phyloP scores from a whole-genome alignment of 148 eudicot species.

The Cornus suecica region DNA sequence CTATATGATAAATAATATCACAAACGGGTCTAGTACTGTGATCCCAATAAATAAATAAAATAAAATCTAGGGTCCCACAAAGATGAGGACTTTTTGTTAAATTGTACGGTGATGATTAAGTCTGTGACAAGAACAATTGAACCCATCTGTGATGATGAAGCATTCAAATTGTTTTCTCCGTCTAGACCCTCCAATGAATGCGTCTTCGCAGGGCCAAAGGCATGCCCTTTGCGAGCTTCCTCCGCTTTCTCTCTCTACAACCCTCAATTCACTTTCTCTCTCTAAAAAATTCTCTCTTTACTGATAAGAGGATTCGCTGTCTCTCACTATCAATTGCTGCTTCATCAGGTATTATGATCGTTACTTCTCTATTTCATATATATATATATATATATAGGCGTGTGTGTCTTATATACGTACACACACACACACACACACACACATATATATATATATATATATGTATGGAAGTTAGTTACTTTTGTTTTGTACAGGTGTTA shows the following conservation, averaged over 20 bases:
- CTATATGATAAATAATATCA: too few species aligned
- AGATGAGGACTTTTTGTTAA: too few species aligned
- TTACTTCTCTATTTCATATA: not conserved
- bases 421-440: too few species aligned
- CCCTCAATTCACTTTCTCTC: constrained; percentile 21
- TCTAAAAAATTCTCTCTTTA: not conserved
- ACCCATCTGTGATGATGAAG: not conserved
- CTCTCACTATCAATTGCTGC: not conserved
- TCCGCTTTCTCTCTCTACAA: constrained; percentile 13
- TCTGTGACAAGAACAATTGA: not conserved
- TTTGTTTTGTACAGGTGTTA: too few species aligned
- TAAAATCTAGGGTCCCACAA: too few species aligned
- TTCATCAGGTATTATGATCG: not conserved
- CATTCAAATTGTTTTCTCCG: constrained; percentile 21
- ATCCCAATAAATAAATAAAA: too few species aligned
- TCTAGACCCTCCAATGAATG: not conserved
- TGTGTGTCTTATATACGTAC: too few species aligned
- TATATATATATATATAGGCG: not conserved
- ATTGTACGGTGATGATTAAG: too few species aligned
- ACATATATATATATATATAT: not conserved
- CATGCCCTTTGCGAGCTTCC: not conserved
- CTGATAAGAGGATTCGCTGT: not conserved
- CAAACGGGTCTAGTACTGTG: too few species aligned
- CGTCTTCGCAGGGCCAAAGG: not conserved
- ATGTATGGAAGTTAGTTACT: too few species aligned